phyloP scores from a whole-genome alignment of 139 green algal species.

The Haematococcus lacustris region DNA sequence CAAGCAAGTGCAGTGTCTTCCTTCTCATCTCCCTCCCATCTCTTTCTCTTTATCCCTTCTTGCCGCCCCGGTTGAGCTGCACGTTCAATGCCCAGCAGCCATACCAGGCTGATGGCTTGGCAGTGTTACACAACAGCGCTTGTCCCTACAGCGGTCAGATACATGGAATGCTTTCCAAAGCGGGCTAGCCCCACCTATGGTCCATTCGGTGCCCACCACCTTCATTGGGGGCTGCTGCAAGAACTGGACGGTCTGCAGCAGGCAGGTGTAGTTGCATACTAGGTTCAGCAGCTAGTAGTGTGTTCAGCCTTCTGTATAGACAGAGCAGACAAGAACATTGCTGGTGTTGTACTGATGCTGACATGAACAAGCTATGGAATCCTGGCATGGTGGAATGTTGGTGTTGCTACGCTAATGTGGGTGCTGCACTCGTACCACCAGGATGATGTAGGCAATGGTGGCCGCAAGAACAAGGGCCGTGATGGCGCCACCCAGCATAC shows the following conservation, averaged over 20 bases:
- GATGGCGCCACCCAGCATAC: neutral
- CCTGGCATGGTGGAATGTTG: neutral
- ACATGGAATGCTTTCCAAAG: too few species aligned
- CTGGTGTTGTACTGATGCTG: neutral
- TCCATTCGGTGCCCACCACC: conserved; percentile 7
- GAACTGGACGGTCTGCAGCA: neutral
- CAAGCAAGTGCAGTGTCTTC: too few species aligned
- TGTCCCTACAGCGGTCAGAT: too few species aligned
- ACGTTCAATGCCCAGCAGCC: too few species aligned
- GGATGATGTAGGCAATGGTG: conserved; percentile 1
- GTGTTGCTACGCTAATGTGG: neutral
- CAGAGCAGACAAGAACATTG: neutral
- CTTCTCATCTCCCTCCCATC: too few species aligned
- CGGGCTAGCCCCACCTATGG: too few species aligned
- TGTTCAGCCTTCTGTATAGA: neutral
- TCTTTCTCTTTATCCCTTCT: too few species aligned
- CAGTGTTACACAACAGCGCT: neutral
- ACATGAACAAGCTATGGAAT: neutral
- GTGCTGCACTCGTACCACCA: neutral
- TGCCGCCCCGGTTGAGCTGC: too few species aligned
- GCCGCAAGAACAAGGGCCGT: neutral
- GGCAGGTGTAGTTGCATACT: neutral
- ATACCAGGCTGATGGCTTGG: neutral
- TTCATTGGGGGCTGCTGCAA: neutral
- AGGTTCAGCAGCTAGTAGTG: neutral